These are phyloP conservation scores for Aspergillus fumigatiaffinis DNA, from an alignment of 2,329 filamentous ascomycete species.

Conservation along the genomic window DNA sequence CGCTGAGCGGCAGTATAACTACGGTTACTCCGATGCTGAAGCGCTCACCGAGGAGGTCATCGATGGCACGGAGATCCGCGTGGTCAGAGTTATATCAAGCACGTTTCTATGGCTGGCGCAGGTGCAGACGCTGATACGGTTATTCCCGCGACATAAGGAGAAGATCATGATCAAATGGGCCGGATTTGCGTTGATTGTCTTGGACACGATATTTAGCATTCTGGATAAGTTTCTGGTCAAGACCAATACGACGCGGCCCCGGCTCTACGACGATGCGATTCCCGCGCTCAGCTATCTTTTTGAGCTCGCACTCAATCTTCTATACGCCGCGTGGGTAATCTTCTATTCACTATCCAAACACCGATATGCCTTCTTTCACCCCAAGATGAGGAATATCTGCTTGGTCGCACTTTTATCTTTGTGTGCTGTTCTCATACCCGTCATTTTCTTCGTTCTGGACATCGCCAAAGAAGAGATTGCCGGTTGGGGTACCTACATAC, in stretches of 20 bases:
- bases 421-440: constrained; percentile 77
- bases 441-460: constrained; percentile 90
- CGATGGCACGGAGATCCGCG: constrained; percentile 77
- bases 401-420: constrained; percentile 76
- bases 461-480: constrained; percentile 81
- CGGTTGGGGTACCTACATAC: constrained; percentile 90
- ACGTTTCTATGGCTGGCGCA: constrained; percentile 97
- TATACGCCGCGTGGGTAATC: constrained; percentile 91
- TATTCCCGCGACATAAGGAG: constrained; percentile 94
- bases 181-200: constrained; percentile 84
- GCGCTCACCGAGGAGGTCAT: constrained; percentile 75
- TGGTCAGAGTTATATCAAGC: constrained; percentile 89
- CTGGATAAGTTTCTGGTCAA: constrained; percentile 77
- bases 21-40: constrained; percentile 74
- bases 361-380: constrained; percentile 84
- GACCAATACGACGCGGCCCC: constrained; percentile 50
- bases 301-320: constrained; percentile 75
- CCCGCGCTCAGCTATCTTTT: constrained; percentile 90
- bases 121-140: constrained; percentile 89
- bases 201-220: constrained; percentile 86
- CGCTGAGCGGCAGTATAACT: constrained; percentile 74
- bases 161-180: constrained; percentile 99
- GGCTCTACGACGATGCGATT: constrained; percentile 81
- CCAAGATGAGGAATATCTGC: constrained; percentile 83
- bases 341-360: constrained; percentile 93